These are phyloP conservation scores for Ophiostoma sp. DNA, from an alignment of 2,329 filamentous ascomycete species.

Conservation along the genomic window DNA sequence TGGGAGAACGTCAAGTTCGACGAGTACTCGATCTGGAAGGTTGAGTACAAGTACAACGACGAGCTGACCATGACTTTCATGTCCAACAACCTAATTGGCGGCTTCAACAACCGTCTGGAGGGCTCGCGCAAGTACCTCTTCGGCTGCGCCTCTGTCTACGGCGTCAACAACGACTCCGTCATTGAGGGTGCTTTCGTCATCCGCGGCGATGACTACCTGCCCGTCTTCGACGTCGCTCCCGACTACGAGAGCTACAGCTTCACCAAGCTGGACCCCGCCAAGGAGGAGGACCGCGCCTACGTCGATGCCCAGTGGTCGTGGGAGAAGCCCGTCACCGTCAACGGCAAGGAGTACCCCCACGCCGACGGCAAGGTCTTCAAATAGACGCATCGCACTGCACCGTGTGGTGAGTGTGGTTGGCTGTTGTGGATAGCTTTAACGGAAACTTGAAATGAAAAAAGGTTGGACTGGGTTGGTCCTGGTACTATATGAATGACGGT, in stretches of 20 bases:
- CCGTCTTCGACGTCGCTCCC: constrained; percentile 94
- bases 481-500: neutral
- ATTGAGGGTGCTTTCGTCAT: constrained; percentile 93
- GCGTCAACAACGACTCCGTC: constrained; percentile 82
- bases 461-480: neutral
- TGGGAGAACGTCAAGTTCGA: constrained; percentile 94
- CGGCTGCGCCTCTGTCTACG: constrained; percentile 85
- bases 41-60: constrained; percentile 98
- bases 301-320: constrained; percentile 87
- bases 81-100: constrained; percentile 97
- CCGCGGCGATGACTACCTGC: constrained; percentile 81
- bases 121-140: constrained; percentile 98
- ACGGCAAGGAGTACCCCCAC: constrained; percentile 87
- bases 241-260: constrained; percentile 97
- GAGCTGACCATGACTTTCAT: constrained; percentile 98
- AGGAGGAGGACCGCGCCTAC: constrained; percentile 79
- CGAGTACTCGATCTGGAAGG: constrained; percentile 93
- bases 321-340: constrained; percentile 77
- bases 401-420: neutral
- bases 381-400: constrained; percentile 54
- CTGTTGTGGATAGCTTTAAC: neutral
- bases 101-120: constrained; percentile 97
- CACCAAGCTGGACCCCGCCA: constrained; percentile 90
- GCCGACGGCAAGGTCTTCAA: constrained; percentile 99
- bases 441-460: neutral